A percentile compares a stretch with the other conserved stretches of the same genome.
phyloP scores from a whole-genome alignment of 2,329 filamentous ascomycete genomes.

The Ascomycota sp. region DNA sequence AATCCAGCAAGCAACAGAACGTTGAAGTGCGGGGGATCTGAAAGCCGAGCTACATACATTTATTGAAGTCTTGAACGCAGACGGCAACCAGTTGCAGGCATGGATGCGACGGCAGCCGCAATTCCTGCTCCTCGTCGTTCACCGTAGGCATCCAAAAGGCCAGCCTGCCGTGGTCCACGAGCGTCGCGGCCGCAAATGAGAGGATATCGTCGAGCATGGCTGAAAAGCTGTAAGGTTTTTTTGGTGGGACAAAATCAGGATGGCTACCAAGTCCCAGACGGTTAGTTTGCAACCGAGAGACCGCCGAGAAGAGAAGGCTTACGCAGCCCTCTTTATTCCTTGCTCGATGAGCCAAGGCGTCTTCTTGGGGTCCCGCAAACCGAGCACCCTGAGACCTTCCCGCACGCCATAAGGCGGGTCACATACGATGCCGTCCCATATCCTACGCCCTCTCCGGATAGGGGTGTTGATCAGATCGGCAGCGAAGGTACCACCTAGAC shows the following conservation, averaged over 20 bases:
- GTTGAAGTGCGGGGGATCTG: not conserved
- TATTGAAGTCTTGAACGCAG: constrained; percentile 74
- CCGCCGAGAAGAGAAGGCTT: constrained; percentile 10
- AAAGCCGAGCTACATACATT: constrained; percentile 31
- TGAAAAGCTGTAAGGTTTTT: constrained; percentile 75
- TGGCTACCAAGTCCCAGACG: constrained; percentile 9
- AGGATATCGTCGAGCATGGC: constrained; percentile 81
- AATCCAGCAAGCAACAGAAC: not conserved
- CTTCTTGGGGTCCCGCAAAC: constrained; percentile 44
- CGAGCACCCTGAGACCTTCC: constrained; percentile 75
- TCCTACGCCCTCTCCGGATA: constrained; percentile 29
- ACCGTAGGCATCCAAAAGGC: constrained; percentile 96
- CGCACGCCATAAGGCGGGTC: constrained; percentile 91
- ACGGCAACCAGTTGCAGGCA: constrained; percentile 49
- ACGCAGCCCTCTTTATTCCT: constrained; percentile 47
- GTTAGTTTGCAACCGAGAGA: not conserved
- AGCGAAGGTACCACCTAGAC: constrained; percentile 58
- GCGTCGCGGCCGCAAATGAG: constrained; percentile 50
- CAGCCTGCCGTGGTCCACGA: constrained; percentile 59
- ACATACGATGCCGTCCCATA: constrained; percentile 78
- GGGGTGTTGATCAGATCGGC: constrained; percentile 79
- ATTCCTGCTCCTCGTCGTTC: constrained; percentile 53
- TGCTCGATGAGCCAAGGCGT: constrained; percentile 39
- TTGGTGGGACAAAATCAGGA: constrained; percentile 60
- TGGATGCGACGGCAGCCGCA: constrained; percentile 55